Evolutionary conservation across 371 early-diverging fungal species (phyloP).

Genomic region (Mucor velutinosus): DNA sequence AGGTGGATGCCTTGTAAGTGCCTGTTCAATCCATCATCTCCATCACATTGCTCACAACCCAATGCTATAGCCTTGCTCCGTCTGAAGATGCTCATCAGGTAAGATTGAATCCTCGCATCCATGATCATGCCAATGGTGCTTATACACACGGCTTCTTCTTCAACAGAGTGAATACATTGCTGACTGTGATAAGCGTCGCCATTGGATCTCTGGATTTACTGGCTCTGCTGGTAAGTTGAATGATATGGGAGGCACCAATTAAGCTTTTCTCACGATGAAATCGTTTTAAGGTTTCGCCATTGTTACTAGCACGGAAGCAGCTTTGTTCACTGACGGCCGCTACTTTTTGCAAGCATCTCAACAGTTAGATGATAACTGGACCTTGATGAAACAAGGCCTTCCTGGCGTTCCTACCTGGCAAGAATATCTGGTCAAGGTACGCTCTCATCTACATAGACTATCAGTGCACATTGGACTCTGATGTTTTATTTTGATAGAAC

Average conservation of each 20-base stretch:
- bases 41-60: background rate
- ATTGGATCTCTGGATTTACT: slow-evolving; percentile 96
- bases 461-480: background rate
- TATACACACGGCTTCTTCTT: background rate
- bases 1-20: slow-evolving; percentile 76
- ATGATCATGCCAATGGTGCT: background rate
- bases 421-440: slow-evolving; percentile 73
- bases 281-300: slow-evolving; percentile 68
- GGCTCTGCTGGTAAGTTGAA: slow-evolving; percentile 89
- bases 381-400: slow-evolving; percentile 90
- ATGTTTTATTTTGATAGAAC: slow-evolving; percentile 34
- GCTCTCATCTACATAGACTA: background rate
- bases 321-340: slow-evolving; percentile 97
- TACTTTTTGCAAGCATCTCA: slow-evolving; percentile 98
- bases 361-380: slow-evolving; percentile 92
- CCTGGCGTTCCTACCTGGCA: slow-evolving; percentile 88
- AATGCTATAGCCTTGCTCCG: slow-evolving; percentile 74
- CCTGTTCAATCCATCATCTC: background rate
- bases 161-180: slow-evolving; percentile 96
- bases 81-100: slow-evolving; percentile 96
- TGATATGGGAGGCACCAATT: background rate
- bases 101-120: slow-evolving; percentile 5
- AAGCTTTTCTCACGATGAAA: slow-evolving; percentile 6
- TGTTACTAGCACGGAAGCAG: slow-evolving; percentile 69
- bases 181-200: slow-evolving; percentile 89